Evolutionary conservation across 2,329 filamentous ascomycete species (phyloP).

Genomic region (Microsporum audouinii): DNA sequence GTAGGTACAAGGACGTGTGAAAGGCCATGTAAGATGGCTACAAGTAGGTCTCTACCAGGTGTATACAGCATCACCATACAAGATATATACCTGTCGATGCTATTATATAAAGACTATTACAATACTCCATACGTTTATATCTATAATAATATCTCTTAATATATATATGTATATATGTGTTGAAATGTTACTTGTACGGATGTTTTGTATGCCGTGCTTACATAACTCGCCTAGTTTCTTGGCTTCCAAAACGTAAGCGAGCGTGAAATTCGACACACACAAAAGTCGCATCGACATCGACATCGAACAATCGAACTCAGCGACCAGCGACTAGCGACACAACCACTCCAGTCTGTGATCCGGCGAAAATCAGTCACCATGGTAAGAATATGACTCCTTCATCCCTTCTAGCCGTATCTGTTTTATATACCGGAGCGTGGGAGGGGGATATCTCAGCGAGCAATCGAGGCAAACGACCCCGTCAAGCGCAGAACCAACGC

Average conservation of each 20-base stretch:
- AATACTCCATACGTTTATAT: too few relatives aligned
- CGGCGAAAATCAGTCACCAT: constrained; percentile 39
- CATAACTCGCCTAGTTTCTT: constrained; percentile 22
- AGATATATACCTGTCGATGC: too few relatives aligned
- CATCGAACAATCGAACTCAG: constrained; percentile 30
- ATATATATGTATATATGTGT: too few relatives aligned
- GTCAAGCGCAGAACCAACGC: neutral
- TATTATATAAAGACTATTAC: too few relatives aligned
- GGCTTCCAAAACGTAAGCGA: constrained; percentile 6
- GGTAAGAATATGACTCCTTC: constrained; percentile 27
- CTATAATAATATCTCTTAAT: too few relatives aligned
- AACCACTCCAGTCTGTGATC: constrained; percentile 24
- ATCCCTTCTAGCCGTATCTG: constrained; percentile 11
- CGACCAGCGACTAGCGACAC: constrained; percentile 14
- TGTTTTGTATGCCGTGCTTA: constrained; percentile 12
- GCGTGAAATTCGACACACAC: constrained; percentile 4
- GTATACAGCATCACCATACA: too few relatives aligned
- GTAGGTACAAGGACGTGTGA: too few relatives aligned
- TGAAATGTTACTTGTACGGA: constrained; percentile 18
- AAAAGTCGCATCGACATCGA: constrained; percentile 18
- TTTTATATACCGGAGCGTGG: constrained; percentile 13
- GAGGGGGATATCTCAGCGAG: constrained; percentile 10
- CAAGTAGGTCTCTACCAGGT: too few relatives aligned
- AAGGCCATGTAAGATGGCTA: too few relatives aligned
- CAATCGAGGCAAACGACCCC: neutral